A percentile compares a stretch with the other conserved stretches of the same genome.
phyloP scores from a whole-genome alignment of 345 rosid genomes.

The Gossypium bickii region DNA sequence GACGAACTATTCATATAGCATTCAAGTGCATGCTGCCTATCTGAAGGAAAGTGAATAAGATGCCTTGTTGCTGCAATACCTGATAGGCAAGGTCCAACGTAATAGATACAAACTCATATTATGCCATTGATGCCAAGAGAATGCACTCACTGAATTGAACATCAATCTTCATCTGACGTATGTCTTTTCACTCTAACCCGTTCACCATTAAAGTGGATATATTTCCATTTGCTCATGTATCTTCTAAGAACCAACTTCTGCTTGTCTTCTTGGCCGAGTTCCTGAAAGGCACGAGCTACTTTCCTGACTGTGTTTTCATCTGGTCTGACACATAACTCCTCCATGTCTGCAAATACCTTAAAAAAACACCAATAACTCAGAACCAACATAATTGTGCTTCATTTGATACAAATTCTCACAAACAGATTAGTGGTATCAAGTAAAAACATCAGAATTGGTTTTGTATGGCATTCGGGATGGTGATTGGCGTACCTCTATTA shows the following conservation, averaged over 20 bases:
- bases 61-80: slow-evolving; percentile 3
- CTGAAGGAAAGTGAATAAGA: neutral
- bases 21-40: neutral
- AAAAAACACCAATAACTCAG: slow-evolving; percentile 7
- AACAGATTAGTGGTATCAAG: neutral
- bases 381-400: neutral
- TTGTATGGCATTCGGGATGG: neutral
- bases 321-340: slow-evolving; percentile 74
- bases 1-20: neutral
- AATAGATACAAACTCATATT: neutral
- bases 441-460: neutral
- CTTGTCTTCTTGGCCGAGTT: slow-evolving; percentile 60
- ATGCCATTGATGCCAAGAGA: slow-evolving; percentile 6
- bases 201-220: slow-evolving; percentile 75
- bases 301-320: slow-evolving; percentile 69
- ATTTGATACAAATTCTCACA: neutral
- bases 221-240: slow-evolving; percentile 65
- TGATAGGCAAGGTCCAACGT: neutral
- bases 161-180: slow-evolving; percentile 31
- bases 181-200: slow-evolving; percentile 64
- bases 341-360: slow-evolving; percentile 88
- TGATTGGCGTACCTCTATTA: slow-evolving; percentile 51
- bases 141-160: neutral
- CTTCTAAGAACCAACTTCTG: slow-evolving; percentile 48
- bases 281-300: slow-evolving; percentile 56